Percentiles rank a stretch among this genome's conserved stretches.
Evolutionary conservation across 2,329 filamentous ascomycete genomes (phyloP).

Genomic region (Trichophyton benhamiae): DNA sequence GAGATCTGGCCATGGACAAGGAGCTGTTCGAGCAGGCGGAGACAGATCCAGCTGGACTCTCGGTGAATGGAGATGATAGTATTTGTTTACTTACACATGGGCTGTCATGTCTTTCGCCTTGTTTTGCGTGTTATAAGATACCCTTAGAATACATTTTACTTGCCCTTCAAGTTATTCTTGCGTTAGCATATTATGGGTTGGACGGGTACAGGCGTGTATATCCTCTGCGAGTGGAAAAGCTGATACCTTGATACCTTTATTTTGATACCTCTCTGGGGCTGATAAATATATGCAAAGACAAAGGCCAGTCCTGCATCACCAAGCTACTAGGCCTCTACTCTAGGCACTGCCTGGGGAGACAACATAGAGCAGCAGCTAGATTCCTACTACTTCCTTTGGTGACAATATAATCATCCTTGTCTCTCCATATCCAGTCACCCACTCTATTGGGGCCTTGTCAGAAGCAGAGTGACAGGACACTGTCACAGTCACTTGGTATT

Average conservation of each 20-base stretch:
- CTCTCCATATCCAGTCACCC: background rate
- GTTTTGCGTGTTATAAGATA: background rate
- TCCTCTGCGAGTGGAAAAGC: background rate
- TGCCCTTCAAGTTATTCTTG: background rate
- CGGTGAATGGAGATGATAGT: slow-evolving; percentile 29
- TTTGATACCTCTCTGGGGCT: background rate
- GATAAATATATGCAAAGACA: no score
- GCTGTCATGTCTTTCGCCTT: background rate
- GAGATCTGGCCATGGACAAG: slow-evolving; percentile 24
- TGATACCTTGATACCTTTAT: background rate
- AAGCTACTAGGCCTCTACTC: no score
- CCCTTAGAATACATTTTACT: background rate
- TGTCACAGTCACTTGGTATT: background rate
- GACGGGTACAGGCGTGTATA: background rate
- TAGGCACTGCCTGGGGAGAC: no score
- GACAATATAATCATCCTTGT: background rate
- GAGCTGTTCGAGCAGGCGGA: slow-evolving; percentile 23
- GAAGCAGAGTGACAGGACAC: background rate
- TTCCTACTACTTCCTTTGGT: no score
- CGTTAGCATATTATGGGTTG: background rate
- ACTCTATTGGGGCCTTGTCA: no score
- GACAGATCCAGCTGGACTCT: slow-evolving; percentile 40
- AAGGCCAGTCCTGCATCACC: no score
- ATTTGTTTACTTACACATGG: background rate
- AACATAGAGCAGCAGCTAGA: no score